Evolutionary conservation across 225 moss, liverwort and hornwort genomes (phyloP).

Genomic region (Marchantia polymorpha): DNA sequence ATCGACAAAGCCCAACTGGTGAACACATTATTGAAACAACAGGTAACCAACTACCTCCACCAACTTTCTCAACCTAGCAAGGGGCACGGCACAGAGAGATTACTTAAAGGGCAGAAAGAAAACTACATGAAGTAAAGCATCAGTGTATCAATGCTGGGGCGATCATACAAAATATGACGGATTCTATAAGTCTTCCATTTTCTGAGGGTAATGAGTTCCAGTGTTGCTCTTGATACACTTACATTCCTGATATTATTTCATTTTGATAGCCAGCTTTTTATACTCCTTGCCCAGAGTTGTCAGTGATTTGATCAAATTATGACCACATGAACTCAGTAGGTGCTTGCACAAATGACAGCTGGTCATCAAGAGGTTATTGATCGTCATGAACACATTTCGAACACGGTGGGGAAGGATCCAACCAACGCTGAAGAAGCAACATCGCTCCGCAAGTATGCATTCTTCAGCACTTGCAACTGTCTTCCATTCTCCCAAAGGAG

Average conservation of each 20-base stretch:
- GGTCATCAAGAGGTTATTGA: conserved; percentile 64
- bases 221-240: too few relatives aligned
- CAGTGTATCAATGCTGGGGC: too few relatives aligned
- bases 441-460: conserved; percentile 64
- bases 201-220: too few relatives aligned
- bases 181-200: too few relatives aligned
- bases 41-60: conserved; percentile 25
- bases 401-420: conserved; percentile 58
- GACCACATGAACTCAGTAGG: conserved; percentile 21
- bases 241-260: too few relatives aligned
- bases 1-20: conserved; percentile 46
- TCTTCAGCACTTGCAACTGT: neutral
- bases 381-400: conserved; percentile 56
- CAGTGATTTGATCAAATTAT: neutral
- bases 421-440: conserved; percentile 72
- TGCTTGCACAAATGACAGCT: conserved; percentile 46
- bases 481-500: neutral
- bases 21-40: conserved; percentile 42
- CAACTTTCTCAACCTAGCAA: too few relatives aligned
- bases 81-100: too few relatives aligned
- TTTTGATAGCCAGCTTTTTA: too few relatives aligned
- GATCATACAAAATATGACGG: too few relatives aligned
- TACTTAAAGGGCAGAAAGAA: too few relatives aligned
- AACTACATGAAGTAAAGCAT: too few relatives aligned
- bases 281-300: too few relatives aligned